phyloP scores from a whole-genome alignment of 177 flowering plant genomes.

The Telopea speciosissima region DNA sequence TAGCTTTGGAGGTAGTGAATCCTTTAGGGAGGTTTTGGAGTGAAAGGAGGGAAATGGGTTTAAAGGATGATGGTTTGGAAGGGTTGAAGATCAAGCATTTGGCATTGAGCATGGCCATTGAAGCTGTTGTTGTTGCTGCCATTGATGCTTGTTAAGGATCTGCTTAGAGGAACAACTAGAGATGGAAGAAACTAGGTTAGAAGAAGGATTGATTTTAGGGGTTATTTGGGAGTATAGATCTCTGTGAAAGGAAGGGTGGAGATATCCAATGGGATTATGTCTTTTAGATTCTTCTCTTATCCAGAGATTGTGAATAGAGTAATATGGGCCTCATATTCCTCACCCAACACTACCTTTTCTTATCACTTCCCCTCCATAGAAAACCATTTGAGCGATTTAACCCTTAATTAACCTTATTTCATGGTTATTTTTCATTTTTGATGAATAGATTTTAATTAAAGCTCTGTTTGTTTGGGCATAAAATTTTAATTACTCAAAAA shows the following conservation, averaged over 20 bases:
- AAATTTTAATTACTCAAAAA: too few species aligned
- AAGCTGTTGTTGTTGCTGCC: constrained; percentile 53
- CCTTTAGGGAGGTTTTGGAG: constrained; percentile 39
- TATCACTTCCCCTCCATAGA: constrained; percentile 9
- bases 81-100: constrained; percentile 32
- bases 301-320: constrained; percentile 23
- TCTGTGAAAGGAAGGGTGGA: constrained; percentile 8
- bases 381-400: background rate
- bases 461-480: too few species aligned
- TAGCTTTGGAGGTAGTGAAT: constrained; percentile 16
- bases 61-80: constrained; percentile 25
- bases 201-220: background rate
- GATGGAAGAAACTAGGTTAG: background rate
- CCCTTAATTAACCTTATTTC: too few species aligned
- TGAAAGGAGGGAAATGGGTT: constrained; percentile 35
- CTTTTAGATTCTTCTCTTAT: constrained; percentile 46
- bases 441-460: too few species aligned
- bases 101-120: constrained; percentile 53
- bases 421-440: too few species aligned
- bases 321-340: constrained; percentile 23
- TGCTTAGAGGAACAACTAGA: background rate
- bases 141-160: constrained; percentile 16
- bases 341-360: constrained; percentile 3
- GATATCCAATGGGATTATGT: constrained; percentile 34
- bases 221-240: constrained; percentile 12